A percentile compares a stretch with the other conserved stretches of the same genome.
These are phyloP conservation scores for Haplosporangium sp. DNA, from an alignment of 371 early-diverging fungal species.

Conservation along the genomic window DNA sequence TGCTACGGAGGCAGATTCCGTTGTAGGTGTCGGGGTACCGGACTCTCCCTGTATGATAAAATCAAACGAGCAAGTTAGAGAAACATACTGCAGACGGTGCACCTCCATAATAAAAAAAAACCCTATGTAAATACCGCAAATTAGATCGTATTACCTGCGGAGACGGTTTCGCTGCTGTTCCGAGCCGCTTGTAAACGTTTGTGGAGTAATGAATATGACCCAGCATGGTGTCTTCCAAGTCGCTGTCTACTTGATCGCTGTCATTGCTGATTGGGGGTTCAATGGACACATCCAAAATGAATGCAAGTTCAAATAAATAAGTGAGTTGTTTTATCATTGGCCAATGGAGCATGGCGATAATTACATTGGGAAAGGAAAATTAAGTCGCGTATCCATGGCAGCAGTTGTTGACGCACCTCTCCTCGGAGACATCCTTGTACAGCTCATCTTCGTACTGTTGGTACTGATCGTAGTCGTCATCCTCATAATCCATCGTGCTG, in stretches of 20 bases:
- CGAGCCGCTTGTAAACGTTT: conserved; percentile 35
- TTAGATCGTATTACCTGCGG: too few relatives aligned
- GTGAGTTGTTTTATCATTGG: neutral
- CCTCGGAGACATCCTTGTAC: conserved; percentile 34
- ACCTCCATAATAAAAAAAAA: too few relatives aligned
- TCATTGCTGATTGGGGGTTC: too few relatives aligned
- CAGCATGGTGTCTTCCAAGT: conserved; percentile 43
- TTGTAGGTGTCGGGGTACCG: neutral
- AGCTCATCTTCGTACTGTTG: conserved; percentile 50
- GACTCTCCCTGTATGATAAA: neutral
- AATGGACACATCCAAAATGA: too few relatives aligned
- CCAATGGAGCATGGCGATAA: too few relatives aligned
- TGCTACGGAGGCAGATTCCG: neutral
- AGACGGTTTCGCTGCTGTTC: neutral
- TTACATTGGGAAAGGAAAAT: too few relatives aligned
- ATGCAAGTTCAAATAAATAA: neutral
- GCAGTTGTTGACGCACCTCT: conserved; percentile 15
- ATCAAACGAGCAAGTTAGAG: neutral
- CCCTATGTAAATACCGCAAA: too few relatives aligned
- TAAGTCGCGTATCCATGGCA: neutral
- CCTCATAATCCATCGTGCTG: conserved; percentile 42
- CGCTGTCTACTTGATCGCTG: conserved; percentile 42
- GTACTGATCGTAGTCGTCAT: conserved; percentile 42
- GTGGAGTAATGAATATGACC: conserved; percentile 46
- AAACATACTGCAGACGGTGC: too few relatives aligned